phyloP scores from a whole-genome alignment of 2,329 filamentous ascomycete species.

The Nemania bipapillata region DNA sequence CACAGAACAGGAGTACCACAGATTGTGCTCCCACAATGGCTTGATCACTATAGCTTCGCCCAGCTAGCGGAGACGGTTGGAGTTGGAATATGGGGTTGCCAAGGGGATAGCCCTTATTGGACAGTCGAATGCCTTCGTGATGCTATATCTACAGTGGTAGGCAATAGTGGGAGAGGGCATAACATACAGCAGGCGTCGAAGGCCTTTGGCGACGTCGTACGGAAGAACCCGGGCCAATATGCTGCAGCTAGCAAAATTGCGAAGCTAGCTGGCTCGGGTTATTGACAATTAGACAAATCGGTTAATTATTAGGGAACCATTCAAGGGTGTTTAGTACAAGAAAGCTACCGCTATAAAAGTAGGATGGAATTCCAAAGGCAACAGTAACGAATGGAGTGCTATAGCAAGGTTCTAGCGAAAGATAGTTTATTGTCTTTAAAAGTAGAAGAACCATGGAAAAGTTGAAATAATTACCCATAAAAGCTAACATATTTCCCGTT shows the following conservation, averaged over 20 bases:
- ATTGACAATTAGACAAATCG: too few relatives aligned
- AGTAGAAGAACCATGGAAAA: too few relatives aligned
- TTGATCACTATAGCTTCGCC: conserved; percentile 39
- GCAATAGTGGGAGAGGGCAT: not conserved
- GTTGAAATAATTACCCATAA: too few relatives aligned
- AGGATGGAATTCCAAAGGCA: too few relatives aligned
- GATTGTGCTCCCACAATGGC: conserved; percentile 40
- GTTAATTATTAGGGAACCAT: too few relatives aligned
- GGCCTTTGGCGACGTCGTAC: conserved; percentile 26
- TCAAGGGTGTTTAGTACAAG: too few relatives aligned
- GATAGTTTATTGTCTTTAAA: too few relatives aligned
- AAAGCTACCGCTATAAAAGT: too few relatives aligned
- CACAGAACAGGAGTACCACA: conserved; percentile 40
- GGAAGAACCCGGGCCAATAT: conserved; percentile 36
- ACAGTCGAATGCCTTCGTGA: conserved; percentile 32
- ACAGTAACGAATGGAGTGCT: too few relatives aligned
- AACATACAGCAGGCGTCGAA: conserved; percentile 31
- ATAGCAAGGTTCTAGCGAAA: too few relatives aligned
- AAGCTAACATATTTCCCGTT: too few relatives aligned
- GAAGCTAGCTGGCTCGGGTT: conserved; percentile 35
- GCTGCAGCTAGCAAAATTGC: conserved; percentile 37
- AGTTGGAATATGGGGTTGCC: conserved; percentile 40
- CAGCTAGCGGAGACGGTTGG: conserved; percentile 32
- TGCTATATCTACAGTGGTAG: conserved; percentile 22
- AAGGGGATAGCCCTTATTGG: conserved; percentile 37